Base-by-base conservation (phyloP, 176 grass and related monocot genomes). In the Poa pratensis region DNA sequence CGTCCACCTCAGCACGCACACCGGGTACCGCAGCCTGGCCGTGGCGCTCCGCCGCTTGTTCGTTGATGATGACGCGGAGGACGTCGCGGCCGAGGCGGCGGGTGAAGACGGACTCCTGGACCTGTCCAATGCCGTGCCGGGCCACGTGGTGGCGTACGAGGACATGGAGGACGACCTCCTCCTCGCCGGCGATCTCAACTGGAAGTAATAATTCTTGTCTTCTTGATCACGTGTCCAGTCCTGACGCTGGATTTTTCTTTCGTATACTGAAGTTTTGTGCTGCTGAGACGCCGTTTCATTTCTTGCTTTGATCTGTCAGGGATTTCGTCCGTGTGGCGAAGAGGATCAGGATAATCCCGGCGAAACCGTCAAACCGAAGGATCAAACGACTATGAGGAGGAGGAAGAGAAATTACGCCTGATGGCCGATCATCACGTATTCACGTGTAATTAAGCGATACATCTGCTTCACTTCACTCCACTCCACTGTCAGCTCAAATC, bases 161-260 rank as follows among this genome's bases (percentile, higher is more conserved):
- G 95, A 97, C 86, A 86, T 97, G 89, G 95, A 97, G 89, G 87
- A 95, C 28, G 95, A 97, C 63, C 95, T 97, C 27, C 89, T 97
- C 46, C 92, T 97, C 60, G 95, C 88, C 24, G 95, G 95, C 5
- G 95, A 97, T 87, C 95, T 97, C 76, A 93, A 86, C 61, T 97
- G 95, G 92, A 97, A 88, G 95, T 97, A 77, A 82, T 22, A 4
- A 22, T 71, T 2, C 20, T n/a, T n/a, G n/a, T n/a, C n/a, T n/a
- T n/a, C 13, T 7, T 17, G n/a, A 53, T 3, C 26, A 37, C 34
- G 2, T 35, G 34, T 1, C 16, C n/a, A n/a, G n/a, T 16, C 2
- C 9, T 65, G 27, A 17, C 7, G 18, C 7, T 34, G 28, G 34
- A 35, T 3, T 67, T 34, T 1, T 14, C 3, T 39, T 39, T 39